phyloP scores from a whole-genome alignment of 139 green algal genomes.

The Mychonastes homosphaera region DNA sequence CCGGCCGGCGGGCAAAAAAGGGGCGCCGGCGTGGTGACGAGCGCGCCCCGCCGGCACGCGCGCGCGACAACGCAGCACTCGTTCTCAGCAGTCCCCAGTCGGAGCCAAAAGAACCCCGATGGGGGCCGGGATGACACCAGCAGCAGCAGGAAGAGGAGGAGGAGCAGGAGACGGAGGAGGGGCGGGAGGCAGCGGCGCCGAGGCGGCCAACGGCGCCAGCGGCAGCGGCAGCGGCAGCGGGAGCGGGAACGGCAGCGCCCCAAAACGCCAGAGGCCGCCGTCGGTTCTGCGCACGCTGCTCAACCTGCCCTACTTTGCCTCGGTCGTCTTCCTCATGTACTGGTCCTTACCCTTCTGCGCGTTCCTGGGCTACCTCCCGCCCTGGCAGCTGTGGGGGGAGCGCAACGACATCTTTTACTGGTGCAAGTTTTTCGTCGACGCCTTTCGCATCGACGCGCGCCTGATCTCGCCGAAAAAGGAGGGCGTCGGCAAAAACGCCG shows the following conservation, averaged over 20 bases:
- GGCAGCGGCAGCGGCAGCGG: neutral
- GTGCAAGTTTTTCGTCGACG: conserved; percentile 17
- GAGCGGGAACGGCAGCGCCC: neutral
- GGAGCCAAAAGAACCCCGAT: too few species aligned
- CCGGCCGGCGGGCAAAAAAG: neutral
- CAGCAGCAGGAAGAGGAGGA: neutral
- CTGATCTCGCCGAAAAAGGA: neutral
- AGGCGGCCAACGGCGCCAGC: neutral
- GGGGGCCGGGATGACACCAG: neutral
- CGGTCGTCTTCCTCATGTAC: conserved; percentile 40
- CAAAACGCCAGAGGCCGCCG: too few species aligned
- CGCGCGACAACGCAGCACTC: neutral
- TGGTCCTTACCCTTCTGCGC: conserved; percentile 41
- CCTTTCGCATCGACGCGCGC: too few species aligned
- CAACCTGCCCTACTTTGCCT: conserved; percentile 32
- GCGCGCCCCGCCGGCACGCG: neutral
- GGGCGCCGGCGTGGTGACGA: neutral
- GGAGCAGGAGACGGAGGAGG: neutral
- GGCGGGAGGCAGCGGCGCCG: neutral
- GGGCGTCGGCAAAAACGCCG: neutral
- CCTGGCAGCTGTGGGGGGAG: conserved; percentile 28
- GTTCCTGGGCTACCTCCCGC: conserved; percentile 33
- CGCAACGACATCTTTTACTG: conserved; percentile 52
- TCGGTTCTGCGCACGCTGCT: too few species aligned
- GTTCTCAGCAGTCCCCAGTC: neutral